Evolutionary conservation across 2,329 filamentous ascomycete species (phyloP), one percentile per base, ranked within the genome.

Genomic region (Talaromyces sp.): DNA sequence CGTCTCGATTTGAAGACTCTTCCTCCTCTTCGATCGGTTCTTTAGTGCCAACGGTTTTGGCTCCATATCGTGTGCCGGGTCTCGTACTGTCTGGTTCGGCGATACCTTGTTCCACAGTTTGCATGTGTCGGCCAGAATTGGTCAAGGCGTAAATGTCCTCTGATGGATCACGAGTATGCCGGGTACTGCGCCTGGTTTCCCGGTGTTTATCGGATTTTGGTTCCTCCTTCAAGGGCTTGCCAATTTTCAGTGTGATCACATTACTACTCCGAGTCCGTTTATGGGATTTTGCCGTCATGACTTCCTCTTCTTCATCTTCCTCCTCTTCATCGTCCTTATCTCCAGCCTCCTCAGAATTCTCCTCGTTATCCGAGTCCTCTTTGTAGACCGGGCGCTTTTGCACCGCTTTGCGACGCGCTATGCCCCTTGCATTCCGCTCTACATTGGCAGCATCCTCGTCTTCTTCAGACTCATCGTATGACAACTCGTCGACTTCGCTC

Each of bases 121-220:
- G 72, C 61, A 80, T 78, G 69, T 87, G 83, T 61, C 77, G 81
- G 19, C 85, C 85, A 8, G 84, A 86, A 63, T 83, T 81, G 3
- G 84, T 83, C 51, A 87, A 73, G 17, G 81, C 83, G 52, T 85
- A 74, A 14, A 87, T 79, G 35, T 83, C 79, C 38, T 82, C 80
- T 27, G 82, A 79, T 3, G 81, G 75, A 64, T 84, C 83, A 63
- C 84, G 83, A 26, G 81, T 85, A 19, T 84, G 77, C 52, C 85
- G 84, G 68, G 83, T 85, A 64, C 80, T 85, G 63, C 84, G 79
- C 64, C 85, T 68, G 64, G 61, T 76, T 66, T 63, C 61, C 56
- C 66, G 61, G 59, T 68, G 60, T 54, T 63, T 35, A 52, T 71
- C 63, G 61, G 63, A 54, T 43, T 62, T 61, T 48, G 72, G 62